Percentiles rank a stretch among this genome's conserved stretches.
These are phyloP conservation scores for Sodiomyces alkalinus DNA, from an alignment of 2,329 filamentous ascomycete genomes.

Conservation along the genomic window DNA sequence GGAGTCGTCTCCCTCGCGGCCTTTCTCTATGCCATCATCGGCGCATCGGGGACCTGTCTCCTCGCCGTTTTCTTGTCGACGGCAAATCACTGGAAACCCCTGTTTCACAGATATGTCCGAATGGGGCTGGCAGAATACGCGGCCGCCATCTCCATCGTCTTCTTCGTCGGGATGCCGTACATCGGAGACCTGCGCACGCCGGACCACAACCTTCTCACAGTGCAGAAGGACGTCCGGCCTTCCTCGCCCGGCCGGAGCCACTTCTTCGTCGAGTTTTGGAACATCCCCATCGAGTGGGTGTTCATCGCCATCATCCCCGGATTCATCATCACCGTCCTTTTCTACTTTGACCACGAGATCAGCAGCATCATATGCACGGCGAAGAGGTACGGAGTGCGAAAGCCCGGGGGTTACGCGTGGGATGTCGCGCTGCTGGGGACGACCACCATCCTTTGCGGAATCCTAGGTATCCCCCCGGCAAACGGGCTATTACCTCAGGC, in stretches of 20 bases:
- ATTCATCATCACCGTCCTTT: conserved; percentile 49
- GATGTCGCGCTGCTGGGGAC: conserved; percentile 45
- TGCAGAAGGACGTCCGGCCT: conserved; percentile 40
- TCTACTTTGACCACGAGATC: conserved; percentile 57
- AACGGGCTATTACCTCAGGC: conserved; percentile 53
- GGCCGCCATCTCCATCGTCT: conserved; percentile 48
- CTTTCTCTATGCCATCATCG: conserved; percentile 50
- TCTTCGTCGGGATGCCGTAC: conserved; percentile 49
- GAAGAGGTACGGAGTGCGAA: conserved; percentile 42
- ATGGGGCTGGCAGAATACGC: conserved; percentile 49
- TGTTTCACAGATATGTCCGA: conserved; percentile 46
- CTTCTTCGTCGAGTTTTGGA: conserved; percentile 51
- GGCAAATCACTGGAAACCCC: conserved; percentile 43
- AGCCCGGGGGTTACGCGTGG: conserved; percentile 50
- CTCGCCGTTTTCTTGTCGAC: conserved; percentile 46
- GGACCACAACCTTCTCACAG: conserved; percentile 41
- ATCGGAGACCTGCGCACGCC: conserved; percentile 41
- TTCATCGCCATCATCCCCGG: conserved; percentile 47
- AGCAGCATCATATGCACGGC: conserved; percentile 54
- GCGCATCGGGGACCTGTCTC: conserved; percentile 46
- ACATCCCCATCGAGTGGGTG: conserved; percentile 41
- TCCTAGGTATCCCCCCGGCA: conserved; percentile 49
- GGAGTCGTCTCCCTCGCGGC: conserved; percentile 40
- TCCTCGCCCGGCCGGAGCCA: conserved; percentile 34
- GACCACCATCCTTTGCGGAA: conserved; percentile 48